These are phyloP conservation scores for Tephrocybe sp. DNA, from an alignment of 768 basidiomycete genomes.

Conservation along the genomic window DNA sequence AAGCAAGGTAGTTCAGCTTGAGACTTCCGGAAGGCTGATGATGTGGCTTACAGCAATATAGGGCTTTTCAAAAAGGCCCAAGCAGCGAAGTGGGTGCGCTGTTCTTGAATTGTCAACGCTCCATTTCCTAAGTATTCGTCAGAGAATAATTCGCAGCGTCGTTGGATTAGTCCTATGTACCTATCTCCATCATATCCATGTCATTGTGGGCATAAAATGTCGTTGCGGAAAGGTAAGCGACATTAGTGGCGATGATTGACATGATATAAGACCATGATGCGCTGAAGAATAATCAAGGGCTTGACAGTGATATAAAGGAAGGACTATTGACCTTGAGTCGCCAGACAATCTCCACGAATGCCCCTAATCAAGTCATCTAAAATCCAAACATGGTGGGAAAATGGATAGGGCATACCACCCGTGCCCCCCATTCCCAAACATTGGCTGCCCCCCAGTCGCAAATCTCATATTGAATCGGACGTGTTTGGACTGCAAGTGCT, in stretches of 20 bases:
- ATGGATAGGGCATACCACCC: slow-evolving; percentile 35
- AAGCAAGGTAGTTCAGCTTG: background rate
- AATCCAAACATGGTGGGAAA: background rate
- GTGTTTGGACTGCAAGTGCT: slow-evolving; percentile 42
- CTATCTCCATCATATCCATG: slow-evolving; percentile 61
- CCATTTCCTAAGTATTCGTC: slow-evolving; percentile 41
- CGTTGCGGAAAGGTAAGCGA: slow-evolving; percentile 37
- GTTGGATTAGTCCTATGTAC: slow-evolving; percentile 9
- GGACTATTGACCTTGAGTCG: slow-evolving; percentile 37
- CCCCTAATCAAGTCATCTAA: slow-evolving; percentile 30
- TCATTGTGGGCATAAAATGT: slow-evolving; percentile 54
- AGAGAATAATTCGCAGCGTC: background rate
- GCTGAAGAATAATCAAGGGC: slow-evolving; percentile 17
- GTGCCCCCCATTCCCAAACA: slow-evolving; percentile 60
- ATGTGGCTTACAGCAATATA: slow-evolving; percentile 42
- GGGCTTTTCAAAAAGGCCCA: slow-evolving; percentile 62
- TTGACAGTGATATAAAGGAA: background rate
- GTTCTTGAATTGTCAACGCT: slow-evolving; percentile 44
- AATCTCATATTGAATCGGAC: slow-evolving; percentile 48
- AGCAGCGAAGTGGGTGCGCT: slow-evolving; percentile 58
- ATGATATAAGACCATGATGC: slow-evolving; percentile 48
- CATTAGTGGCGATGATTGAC: slow-evolving; percentile 43
- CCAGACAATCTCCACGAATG: slow-evolving; percentile 57
- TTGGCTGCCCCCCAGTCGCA: slow-evolving; percentile 58
- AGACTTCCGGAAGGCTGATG: background rate